Evolutionary conservation across 176 grass and related monocot species (phyloP).

Genomic region (Aegilops sharonensis): DNA sequence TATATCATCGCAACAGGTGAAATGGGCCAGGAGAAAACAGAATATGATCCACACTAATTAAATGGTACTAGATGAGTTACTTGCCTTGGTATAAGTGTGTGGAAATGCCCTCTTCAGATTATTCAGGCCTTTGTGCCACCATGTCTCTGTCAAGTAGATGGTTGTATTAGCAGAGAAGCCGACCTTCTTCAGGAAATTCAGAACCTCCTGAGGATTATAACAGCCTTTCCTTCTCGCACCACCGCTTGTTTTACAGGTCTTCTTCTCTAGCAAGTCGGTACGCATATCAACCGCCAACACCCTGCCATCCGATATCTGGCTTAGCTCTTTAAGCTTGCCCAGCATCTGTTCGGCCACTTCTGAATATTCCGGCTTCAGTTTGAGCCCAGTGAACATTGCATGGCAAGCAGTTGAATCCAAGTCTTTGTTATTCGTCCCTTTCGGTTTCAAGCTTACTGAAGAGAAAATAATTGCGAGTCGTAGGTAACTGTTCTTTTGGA

Average conservation of each 20-base stretch:
- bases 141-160: slow-evolving; percentile 79
- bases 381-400: slow-evolving; percentile 73
- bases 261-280: slow-evolving; percentile 70
- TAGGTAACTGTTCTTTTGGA: slow-evolving; percentile 70
- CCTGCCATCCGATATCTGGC: slow-evolving; percentile 48
- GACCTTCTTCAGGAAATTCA: slow-evolving; percentile 64
- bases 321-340: slow-evolving; percentile 65
- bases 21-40: not conserved
- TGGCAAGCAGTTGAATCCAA: slow-evolving; percentile 70
- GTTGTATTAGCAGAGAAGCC: slow-evolving; percentile 60
- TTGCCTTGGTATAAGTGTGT: slow-evolving; percentile 84
- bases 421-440: slow-evolving; percentile 49
- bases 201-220: slow-evolving; percentile 63
- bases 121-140: slow-evolving; percentile 68
- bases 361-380: slow-evolving; percentile 58
- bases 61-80: not conserved
- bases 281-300: slow-evolving; percentile 61
- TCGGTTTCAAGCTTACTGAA: slow-evolving; percentile 64
- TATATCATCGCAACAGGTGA: too few relatives aligned
- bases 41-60: not conserved
- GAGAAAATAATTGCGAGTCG: slow-evolving; percentile 64
- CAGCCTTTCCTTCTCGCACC: slow-evolving; percentile 64
- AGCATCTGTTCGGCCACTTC: slow-evolving; percentile 66
- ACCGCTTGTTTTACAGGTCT: slow-evolving; percentile 52
- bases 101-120: slow-evolving; percentile 66